These are phyloP conservation scores for Triangularia setosa DNA, from an alignment of 2,329 filamentous ascomycete species.

Conservation along the genomic window DNA sequence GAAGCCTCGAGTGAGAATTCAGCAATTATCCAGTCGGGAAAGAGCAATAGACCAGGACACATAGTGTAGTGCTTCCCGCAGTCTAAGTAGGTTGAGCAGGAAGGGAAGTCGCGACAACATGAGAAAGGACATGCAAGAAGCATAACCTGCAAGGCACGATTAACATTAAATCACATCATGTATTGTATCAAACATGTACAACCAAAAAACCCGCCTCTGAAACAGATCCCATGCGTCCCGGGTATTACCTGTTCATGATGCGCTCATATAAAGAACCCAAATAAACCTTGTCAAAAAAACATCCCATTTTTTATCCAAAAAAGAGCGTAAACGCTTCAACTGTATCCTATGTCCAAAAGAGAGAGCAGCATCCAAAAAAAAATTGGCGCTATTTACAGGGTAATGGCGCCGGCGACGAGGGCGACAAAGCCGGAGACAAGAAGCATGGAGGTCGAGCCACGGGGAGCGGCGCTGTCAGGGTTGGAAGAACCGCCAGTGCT, in stretches of 20 bases:
- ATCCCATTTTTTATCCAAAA: conserved; percentile 1
- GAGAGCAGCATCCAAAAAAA: background rate
- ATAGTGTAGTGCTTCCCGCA: background rate
- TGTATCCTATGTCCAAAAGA: background rate
- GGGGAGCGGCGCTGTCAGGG: conserved; percentile 33
- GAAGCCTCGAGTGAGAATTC: too few species aligned
- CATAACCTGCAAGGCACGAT: background rate
- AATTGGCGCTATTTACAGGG: conserved; percentile 16
- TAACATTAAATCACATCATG: background rate
- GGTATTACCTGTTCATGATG: background rate
- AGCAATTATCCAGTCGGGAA: background rate
- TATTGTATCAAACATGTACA: background rate
- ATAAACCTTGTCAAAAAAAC: background rate
- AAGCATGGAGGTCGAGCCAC: conserved; percentile 35
- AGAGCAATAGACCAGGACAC: too few species aligned
- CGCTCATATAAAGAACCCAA: background rate
- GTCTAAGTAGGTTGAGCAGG: background rate
- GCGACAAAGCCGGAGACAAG: conserved; percentile 34
- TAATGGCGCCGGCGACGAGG: conserved; percentile 37
- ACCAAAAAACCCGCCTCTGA: background rate
- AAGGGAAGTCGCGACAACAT: background rate
- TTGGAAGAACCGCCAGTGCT: conserved; percentile 27
- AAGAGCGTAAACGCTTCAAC: background rate
- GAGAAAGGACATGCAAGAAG: background rate
- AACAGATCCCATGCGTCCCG: background rate